These are phyloP conservation scores for Diaporthe sp. DNA, from an alignment of 2,329 filamentous ascomycete species.

Conservation along the genomic window DNA sequence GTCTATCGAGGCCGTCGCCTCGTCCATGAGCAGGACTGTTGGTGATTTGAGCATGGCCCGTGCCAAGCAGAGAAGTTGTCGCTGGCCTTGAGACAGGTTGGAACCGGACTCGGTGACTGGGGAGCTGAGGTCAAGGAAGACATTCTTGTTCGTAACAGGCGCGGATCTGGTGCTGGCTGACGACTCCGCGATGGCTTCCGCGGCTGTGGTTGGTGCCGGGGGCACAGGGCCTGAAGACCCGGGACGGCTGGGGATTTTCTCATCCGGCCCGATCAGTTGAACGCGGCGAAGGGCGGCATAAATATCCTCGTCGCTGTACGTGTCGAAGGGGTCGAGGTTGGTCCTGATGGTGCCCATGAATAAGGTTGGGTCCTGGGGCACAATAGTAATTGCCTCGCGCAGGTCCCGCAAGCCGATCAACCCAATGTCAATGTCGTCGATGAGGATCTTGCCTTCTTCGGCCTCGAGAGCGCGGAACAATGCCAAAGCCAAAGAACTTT, in stretches of 20 bases:
- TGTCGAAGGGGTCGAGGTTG: slow-evolving; percentile 92
- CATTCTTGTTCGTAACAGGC: slow-evolving; percentile 86
- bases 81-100: slow-evolving; percentile 95
- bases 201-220: slow-evolving; percentile 45
- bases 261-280: slow-evolving; percentile 81
- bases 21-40: slow-evolving; percentile 98
- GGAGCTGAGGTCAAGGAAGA: slow-evolving; percentile 90
- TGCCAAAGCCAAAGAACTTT: slow-evolving; percentile 93
- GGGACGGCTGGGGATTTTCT: slow-evolving; percentile 52
- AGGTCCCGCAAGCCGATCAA: slow-evolving; percentile 93
- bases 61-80: slow-evolving; percentile 93
- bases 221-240: slow-evolving; percentile 40
- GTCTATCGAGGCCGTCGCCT: slow-evolving; percentile 97
- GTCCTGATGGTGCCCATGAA: slow-evolving; percentile 93
- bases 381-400: slow-evolving; percentile 94
- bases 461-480: slow-evolving; percentile 95
- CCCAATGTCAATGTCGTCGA: slow-evolving; percentile 92
- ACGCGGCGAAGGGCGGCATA: slow-evolving; percentile 89
- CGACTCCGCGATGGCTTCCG: slow-evolving; percentile 40
- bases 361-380: slow-evolving; percentile 95
- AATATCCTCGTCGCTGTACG: slow-evolving; percentile 91
- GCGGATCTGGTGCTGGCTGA: slow-evolving; percentile 42
- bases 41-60: slow-evolving; percentile 92
- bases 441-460: slow-evolving; percentile 87
- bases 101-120: slow-evolving; percentile 90